Base-by-base conservation (phyloP, 192 early-diverging fungal genomes). In the Geranomyces michiganensis region DNA sequence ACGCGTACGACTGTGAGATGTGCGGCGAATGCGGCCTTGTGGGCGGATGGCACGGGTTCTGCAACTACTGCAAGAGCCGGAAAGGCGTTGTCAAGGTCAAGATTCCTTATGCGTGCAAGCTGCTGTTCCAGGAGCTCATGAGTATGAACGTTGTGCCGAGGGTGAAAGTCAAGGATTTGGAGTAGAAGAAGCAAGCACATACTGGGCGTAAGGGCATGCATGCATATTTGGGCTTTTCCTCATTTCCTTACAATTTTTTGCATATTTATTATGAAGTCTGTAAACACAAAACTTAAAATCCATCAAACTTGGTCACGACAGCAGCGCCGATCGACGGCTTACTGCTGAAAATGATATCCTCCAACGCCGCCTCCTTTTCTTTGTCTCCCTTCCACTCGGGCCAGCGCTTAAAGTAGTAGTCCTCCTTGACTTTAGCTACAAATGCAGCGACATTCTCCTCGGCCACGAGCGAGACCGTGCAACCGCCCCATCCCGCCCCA, bases 121-220 rank as follows among this genome's bases (percentile, higher is more conserved):
- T 99, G 69, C 84, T 99, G 56, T 97, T 99, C 92, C 96, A 99
- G 83, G 96, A 99, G 76, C 76, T 99, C 64, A 92, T 93, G 86
- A 82, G 90, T 45, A 99, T 98, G 96, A 98, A 98, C 70, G 90
- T 96, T 71, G 85, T 92, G 55, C 93, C 94, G 9, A 75, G 88
- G 12, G 80, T 92, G n/a, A 77, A 86, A n/a, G 84, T 91, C 56
- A 82, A 82, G 59, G 82, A 87, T 60, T 79, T 81, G 66, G 77
- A 81, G 71, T 82, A 79, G 51, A 17, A 17, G 51, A 3, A 41
- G 5, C 36, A 41, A 41, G 36, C 36, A 41, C 10, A 41, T 41
- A 41, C 3, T 41, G 5, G 36, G 36, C 36, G 36, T 41, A 41
- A 10, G 36, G 5, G 36, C n/a, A n/a, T n/a, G n/a, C n/a, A n/a